A percentile compares a stretch with the other conserved stretches of the same genome.
phyloP scores from a whole-genome alignment of 1,139 yeast species.

The Meyerozyma smithsonii region DNA sequence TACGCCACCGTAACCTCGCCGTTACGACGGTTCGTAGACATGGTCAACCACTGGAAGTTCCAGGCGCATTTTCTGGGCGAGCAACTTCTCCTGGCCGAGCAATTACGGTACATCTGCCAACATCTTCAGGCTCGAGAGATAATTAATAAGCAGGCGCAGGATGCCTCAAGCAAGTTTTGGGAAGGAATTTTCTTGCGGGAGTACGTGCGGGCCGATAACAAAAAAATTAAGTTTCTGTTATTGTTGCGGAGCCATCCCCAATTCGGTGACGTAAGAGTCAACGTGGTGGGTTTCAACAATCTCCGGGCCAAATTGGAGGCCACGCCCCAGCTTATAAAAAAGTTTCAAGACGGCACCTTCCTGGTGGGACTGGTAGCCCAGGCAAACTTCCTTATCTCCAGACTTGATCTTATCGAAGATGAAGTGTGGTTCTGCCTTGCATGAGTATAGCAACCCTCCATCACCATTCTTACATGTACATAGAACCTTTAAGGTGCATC shows the following conservation, averaged over 20 bases:
- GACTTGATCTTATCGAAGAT: constrained; percentile 32
- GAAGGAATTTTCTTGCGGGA: constrained; percentile 31
- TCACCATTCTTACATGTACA: neutral
- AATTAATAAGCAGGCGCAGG: constrained; percentile 22
- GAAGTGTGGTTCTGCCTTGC: constrained; percentile 16
- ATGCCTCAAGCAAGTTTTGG: constrained; percentile 33
- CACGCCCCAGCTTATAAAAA: constrained; percentile 16
- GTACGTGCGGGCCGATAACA: constrained; percentile 17
- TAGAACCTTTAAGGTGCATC: neutral
- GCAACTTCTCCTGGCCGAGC: constrained; percentile 7
- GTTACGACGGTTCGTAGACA: constrained; percentile 77
- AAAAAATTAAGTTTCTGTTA: constrained; percentile 22
- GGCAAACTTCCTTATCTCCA: constrained; percentile 17
- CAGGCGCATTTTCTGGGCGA: constrained; percentile 21
- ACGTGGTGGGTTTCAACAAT: constrained; percentile 23
- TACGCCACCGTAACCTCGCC: constrained; percentile 89
- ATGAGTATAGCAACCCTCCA: no score
- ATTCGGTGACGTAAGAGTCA: constrained; percentile 23
- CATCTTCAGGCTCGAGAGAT: constrained; percentile 31
- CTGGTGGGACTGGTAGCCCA: constrained; percentile 21
- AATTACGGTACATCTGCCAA: constrained; percentile 17
- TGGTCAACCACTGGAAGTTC: constrained; percentile 66
- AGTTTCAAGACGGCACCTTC: constrained; percentile 16
- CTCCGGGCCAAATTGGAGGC: constrained; percentile 23
- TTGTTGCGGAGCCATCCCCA: constrained; percentile 25